Evolutionary conservation across 441 rosid species (phyloP), one percentile per base, ranked within the genome.

Genomic region (Corymbia citriodora): DNA sequence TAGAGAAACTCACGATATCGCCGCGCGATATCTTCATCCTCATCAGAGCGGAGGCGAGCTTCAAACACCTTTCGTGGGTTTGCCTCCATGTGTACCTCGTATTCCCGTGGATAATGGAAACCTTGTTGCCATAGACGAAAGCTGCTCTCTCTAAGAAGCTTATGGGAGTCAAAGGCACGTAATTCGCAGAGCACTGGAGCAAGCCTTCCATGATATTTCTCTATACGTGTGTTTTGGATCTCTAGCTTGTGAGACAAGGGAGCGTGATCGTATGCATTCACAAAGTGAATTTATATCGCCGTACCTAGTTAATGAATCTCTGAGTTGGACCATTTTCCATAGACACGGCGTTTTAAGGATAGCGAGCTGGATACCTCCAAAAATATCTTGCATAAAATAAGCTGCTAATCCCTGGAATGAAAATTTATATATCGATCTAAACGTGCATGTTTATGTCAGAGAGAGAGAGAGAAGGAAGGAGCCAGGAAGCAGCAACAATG

Each of bases 121-220:
- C 89, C 87, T 89, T 92, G 90, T 92, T 90, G 88, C 91, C 89
- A 65, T 90, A 91, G 85, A 93, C 93, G 13, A 15, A 16, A 8
- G 95, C 93, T 52, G 96, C 95, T 88, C 94, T 90, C 90, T 92
- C 90, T 15, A 95, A 52, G 91, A 94, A 94, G 90, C 90, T 92
- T 83, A 92, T 87, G 17, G 97, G 97, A 10, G 94, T 87, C 86
- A 93, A 81, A 19, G 95, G 93, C 21, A 91, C 70, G 54, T 90
- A 92, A 83, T 93, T 94, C 21, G 95, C 93, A 36, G 93, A 57
- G 91, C 93, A 92, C 25, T 19, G 89, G 16, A 72, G 59, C 53
- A 89, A 27, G 7, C 91, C 90, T 55, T 91, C 91, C 92, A 90
- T 81, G 85, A 7, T 23, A 9, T 21, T 7, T 45, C n/a, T 79